Percentiles rank a stretch among this genome's conserved stretches.
Evolutionary conservation across 2,329 filamentous ascomycete genomes (phyloP).

Genomic region (Orbilia ellipsospora): DNA sequence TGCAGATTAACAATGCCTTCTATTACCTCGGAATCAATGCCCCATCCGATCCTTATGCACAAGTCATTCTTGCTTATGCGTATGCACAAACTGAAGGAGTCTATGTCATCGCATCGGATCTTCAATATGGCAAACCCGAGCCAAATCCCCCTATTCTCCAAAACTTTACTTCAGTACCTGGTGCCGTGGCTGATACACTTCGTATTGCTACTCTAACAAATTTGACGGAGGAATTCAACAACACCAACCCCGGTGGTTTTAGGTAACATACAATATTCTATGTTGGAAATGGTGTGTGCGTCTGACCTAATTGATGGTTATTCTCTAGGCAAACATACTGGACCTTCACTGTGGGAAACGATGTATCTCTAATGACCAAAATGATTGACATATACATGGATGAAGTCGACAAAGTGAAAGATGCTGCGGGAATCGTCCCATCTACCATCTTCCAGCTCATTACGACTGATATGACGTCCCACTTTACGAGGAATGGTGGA

Average conservation of each 20-base stretch:
- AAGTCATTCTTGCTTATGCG: constrained; percentile 22
- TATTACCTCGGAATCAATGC: constrained; percentile 7
- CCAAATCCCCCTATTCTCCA: constrained; percentile 51
- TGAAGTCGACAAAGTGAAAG: constrained; percentile 49
- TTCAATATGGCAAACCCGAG: constrained; percentile 35
- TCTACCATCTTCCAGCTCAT: constrained; percentile 64
- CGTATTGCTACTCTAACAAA: constrained; percentile 54
- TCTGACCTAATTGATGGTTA: constrained; percentile 56
- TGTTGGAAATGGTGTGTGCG: constrained; percentile 19
- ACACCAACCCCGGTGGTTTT: constrained; percentile 56
- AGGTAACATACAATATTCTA: constrained; percentile 39
- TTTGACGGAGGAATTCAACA: constrained; percentile 56
- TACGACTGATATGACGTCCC: constrained; percentile 61
- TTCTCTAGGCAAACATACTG: constrained; percentile 60
- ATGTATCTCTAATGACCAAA: constrained; percentile 58
- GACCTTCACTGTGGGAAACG: constrained; percentile 59
- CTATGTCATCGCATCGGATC: constrained; percentile 49
- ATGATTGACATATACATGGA: constrained; percentile 59
- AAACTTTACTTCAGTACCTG: constrained; percentile 53
- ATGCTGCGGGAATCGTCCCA: constrained; percentile 56
- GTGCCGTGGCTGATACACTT: constrained; percentile 51
- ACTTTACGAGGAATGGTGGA: constrained; percentile 62
- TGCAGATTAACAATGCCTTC: background rate
- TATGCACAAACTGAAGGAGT: constrained; percentile 30
- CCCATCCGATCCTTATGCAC: constrained; percentile 3